Evolutionary conservation across 371 early-diverging fungal species (phyloP), one percentile per base, ranked within the genome.

Genomic region (Apophysomyces sp.): DNA sequence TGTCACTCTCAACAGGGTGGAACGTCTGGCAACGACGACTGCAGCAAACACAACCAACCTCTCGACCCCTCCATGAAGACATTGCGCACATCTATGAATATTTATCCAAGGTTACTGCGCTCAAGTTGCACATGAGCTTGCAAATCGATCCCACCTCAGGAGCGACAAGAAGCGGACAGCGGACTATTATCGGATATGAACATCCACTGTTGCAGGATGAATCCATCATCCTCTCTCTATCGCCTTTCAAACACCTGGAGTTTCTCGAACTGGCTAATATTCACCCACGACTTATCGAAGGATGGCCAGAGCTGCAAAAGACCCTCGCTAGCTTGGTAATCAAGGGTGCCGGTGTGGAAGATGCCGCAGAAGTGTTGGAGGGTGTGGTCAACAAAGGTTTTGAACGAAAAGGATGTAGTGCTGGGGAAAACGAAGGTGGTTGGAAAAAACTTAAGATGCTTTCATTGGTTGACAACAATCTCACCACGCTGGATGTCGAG

Each of bases 1-100:
- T 88, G 15, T 86, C 88, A 0, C 59, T 88, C 1, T 75, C 82
- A n/a, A 80, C 84, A 1, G 84, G 86, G 5, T 88, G 88, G 88
- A 81, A 82, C 40, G 75, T 82, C 31, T 88, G 88, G 88, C 74
- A 72, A n/a, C 61, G 64, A n/a, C 59, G 65, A 21, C 4, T 54
- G 39, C 54, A 52, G 44, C 29, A 62, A 66, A 16, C 61, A 63
- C 54, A 64, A 56, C 2, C 34, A 67, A 40, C 74, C 76, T 4
- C 65, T 9, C 39, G 27, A 41, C 24, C 49, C 4, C 61, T 84
- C 18, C 72, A 83, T 32, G 79, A 83, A 52, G 88, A 87, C 29
- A 74, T 88, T 27, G 67, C 68, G 8, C 83, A 81, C 44, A 83
- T 88, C 58, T 81, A 82, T 62, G 70, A 76, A 44, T 74, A 78